Conservation (phyloP, 176 grass and related monocot genomes). For the Panicum miliaceum region DNA sequence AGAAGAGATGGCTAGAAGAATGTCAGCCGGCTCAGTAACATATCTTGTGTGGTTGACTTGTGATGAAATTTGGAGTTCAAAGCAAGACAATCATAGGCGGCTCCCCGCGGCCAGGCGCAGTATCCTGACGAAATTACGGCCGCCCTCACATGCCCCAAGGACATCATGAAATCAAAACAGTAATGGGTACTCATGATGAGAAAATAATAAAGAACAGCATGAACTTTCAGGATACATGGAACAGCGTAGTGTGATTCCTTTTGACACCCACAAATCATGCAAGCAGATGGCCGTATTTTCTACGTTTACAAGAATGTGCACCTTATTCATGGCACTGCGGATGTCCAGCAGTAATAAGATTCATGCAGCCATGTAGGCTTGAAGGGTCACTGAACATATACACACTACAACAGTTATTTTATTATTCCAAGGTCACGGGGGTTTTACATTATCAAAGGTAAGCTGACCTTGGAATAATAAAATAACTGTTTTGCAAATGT, state of each 20-base stretch:
- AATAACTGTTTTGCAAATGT: too few relatives aligned
- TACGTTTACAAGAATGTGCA: background rate
- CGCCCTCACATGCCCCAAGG: slow-evolving; percentile 1
- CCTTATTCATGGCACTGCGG: background rate
- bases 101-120: background rate
- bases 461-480: too few relatives aligned
- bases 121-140: background rate
- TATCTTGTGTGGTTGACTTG: background rate
- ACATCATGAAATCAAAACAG: background rate
- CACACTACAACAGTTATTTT: too few relatives aligned
- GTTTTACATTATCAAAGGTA: too few relatives aligned
- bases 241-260: background rate
- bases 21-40: background rate
- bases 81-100: background rate
- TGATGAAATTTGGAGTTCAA: background rate
- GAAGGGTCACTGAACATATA: background rate
- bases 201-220: background rate
- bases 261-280: slow-evolving; percentile 15
- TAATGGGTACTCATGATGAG: background rate
- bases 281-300: background rate
- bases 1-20: background rate
- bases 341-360: background rate
- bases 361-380: background rate
- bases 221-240: background rate
- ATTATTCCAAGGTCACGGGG: too few relatives aligned